These are phyloP conservation scores for Mortierella sp. DNA, from an alignment of 371 early-diverging fungal species.

Conservation along the genomic window DNA sequence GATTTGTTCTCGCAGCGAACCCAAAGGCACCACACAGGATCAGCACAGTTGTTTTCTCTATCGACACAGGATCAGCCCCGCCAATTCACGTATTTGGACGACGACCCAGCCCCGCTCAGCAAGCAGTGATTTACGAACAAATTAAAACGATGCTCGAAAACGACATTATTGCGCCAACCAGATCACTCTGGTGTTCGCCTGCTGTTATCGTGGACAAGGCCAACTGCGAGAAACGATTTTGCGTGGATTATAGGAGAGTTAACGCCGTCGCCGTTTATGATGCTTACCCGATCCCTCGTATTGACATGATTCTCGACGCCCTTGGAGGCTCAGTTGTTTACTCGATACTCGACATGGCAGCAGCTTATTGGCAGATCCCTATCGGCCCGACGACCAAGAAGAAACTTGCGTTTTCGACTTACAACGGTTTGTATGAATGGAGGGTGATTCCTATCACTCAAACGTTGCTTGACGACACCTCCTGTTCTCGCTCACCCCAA, in stretches of 20 bases:
- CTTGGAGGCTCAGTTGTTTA: slow-evolving; percentile 48
- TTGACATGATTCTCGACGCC: slow-evolving; percentile 56
- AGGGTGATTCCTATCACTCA: slow-evolving; percentile 43
- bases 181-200: slow-evolving; percentile 54
- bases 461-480: slow-evolving; percentile 19
- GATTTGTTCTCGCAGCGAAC: slow-evolving; percentile 5
- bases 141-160: slow-evolving; percentile 39
- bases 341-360: slow-evolving; percentile 56
- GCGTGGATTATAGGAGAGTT: slow-evolving; percentile 58
- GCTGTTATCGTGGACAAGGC: slow-evolving; percentile 51
- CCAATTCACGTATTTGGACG: slow-evolving; percentile 4
- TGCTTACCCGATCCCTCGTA: slow-evolving; percentile 58
- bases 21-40: slow-evolving; percentile 7
- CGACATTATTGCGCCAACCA: slow-evolving; percentile 34
- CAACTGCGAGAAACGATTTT: slow-evolving; percentile 56
- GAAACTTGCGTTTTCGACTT: slow-evolving; percentile 52
- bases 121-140: slow-evolving; percentile 11
- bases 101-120: slow-evolving; percentile 30
- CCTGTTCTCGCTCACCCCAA: slow-evolving; percentile 54
- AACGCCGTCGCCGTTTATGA: slow-evolving; percentile 58
- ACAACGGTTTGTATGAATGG: slow-evolving; percentile 51
- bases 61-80: slow-evolving; percentile 12
- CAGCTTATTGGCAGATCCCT: slow-evolving; percentile 62
- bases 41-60: neutral
- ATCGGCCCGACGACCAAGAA: slow-evolving; percentile 29